Conservation (phyloP, 345 rosid genomes). For the Brassica nigra region DNA sequence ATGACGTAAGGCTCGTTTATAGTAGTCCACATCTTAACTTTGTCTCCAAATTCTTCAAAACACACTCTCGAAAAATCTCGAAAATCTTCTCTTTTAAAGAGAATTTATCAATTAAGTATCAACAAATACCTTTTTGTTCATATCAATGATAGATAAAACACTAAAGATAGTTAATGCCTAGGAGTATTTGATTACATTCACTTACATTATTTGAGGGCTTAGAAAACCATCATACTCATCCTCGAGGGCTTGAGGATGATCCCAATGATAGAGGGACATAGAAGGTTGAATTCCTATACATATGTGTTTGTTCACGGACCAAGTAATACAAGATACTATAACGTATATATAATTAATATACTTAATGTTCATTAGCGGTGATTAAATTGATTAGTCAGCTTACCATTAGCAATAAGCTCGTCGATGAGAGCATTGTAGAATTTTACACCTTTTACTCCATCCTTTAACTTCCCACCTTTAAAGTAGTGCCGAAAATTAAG, state of each 20-base stretch:
- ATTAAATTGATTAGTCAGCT: not conserved
- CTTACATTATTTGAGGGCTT: slow-evolving; percentile 48
- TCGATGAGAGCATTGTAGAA: slow-evolving; percentile 48
- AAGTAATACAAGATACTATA: not conserved
- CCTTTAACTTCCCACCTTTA: slow-evolving; percentile 35
- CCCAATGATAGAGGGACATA: slow-evolving; percentile 55
- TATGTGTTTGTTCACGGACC: not conserved
- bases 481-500: not conserved
- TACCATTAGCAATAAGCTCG: slow-evolving; percentile 46
- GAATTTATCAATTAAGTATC: not conserved
- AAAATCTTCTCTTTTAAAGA: slow-evolving; percentile 44
- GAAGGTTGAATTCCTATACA: slow-evolving; percentile 43
- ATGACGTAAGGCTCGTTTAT: slow-evolving; percentile 48
- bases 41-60: slow-evolving; percentile 50
- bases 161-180: not conserved
- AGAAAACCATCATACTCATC: slow-evolving; percentile 54
- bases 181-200: not conserved
- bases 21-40: slow-evolving; percentile 55
- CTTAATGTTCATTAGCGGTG: not conserved
- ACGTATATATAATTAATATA: not conserved
- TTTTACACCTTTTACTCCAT: slow-evolving; percentile 50
- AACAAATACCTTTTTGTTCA: not conserved
- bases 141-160: not conserved
- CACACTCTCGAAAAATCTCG: slow-evolving; percentile 43
- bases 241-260: slow-evolving; percentile 50